Percentiles rank a stretch among this genome's conserved stretches.
phyloP scores from a whole-genome alignment of 331 rosid genomes.

The Phaseolus coccineus region DNA sequence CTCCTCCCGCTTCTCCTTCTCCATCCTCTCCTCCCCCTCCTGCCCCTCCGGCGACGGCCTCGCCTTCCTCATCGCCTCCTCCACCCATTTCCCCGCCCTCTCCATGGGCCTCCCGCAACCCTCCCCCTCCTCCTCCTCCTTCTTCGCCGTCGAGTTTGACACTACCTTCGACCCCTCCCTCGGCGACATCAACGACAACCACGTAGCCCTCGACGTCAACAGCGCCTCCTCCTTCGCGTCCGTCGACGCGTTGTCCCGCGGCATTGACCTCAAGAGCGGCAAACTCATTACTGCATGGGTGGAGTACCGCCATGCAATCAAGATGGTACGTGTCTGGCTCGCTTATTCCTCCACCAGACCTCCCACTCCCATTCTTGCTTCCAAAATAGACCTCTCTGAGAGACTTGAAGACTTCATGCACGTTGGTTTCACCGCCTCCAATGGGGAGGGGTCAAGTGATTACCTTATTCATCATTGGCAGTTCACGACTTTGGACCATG shows the following conservation, averaged over 20 bases:
- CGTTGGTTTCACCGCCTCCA: constrained; percentile 85
- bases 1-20: constrained; percentile 70
- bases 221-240: constrained; percentile 55
- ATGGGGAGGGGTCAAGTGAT: constrained; percentile 69
- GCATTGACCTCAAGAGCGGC: constrained; percentile 70
- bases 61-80: constrained; percentile 62
- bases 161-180: constrained; percentile 65
- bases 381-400: constrained; percentile 65
- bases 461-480: constrained; percentile 66
- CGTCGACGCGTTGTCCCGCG: constrained; percentile 58
- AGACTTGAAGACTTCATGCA: constrained; percentile 69
- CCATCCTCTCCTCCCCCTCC: constrained; percentile 57
- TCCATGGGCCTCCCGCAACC: constrained; percentile 69
- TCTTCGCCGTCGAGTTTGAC: constrained; percentile 82
- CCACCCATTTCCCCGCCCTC: constrained; percentile 49
- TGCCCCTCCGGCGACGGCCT: constrained; percentile 71
- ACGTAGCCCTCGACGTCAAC: constrained; percentile 62
- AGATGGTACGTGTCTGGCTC: constrained; percentile 72
- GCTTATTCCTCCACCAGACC: constrained; percentile 64
- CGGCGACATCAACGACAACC: constrained; percentile 76
- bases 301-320: constrained; percentile 66
- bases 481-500: constrained; percentile 63
- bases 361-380: constrained; percentile 60
- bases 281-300: constrained; percentile 71
- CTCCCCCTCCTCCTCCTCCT: constrained; percentile 51